phyloP scores from a whole-genome alignment of 805 yeast species.

The Sungouiella thailandica region DNA sequence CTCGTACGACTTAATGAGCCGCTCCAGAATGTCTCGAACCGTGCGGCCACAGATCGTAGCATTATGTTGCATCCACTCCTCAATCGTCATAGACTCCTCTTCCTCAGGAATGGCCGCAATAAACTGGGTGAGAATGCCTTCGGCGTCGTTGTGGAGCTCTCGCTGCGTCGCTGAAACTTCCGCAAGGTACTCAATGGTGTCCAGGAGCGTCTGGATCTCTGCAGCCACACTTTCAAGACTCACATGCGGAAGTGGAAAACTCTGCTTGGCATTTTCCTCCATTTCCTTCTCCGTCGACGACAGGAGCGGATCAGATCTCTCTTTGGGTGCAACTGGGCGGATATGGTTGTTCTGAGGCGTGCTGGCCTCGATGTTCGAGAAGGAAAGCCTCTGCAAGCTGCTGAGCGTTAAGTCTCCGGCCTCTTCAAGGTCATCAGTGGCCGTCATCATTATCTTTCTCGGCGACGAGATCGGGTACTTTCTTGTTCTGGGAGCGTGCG shows the following conservation, averaged over 20 bases:
- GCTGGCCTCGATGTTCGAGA: slow-evolving; percentile 9
- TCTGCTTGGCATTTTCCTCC: not conserved
- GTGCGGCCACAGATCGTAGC: slow-evolving; percentile 51
- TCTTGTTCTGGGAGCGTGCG: not conserved
- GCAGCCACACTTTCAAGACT: slow-evolving; percentile 4
- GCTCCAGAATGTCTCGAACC: slow-evolving; percentile 41
- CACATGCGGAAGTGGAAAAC: not conserved
- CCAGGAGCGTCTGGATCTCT: slow-evolving; percentile 22
- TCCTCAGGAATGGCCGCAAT: slow-evolving; percentile 65
- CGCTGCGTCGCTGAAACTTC: slow-evolving; percentile 31
- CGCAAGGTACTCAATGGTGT: slow-evolving; percentile 30
- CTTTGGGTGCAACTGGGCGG: not conserved
- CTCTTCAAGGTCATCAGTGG: not conserved
- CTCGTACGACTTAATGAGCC: slow-evolving; percentile 44
- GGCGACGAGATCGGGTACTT: not conserved
- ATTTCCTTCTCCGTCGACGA: not conserved
- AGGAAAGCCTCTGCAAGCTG: slow-evolving; percentile 2
- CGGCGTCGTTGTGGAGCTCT: slow-evolving; percentile 54
- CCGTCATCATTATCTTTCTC: not conserved
- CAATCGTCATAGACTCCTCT: slow-evolving; percentile 65
- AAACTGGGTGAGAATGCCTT: slow-evolving; percentile 60
- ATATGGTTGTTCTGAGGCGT: slow-evolving; percentile 8
- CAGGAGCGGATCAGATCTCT: not conserved
- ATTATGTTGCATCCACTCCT: slow-evolving; percentile 59
- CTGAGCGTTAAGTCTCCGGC: not conserved